Conservation (phyloP, 306 rosid species). For the Glycyrrhiza uralensis region DNA sequence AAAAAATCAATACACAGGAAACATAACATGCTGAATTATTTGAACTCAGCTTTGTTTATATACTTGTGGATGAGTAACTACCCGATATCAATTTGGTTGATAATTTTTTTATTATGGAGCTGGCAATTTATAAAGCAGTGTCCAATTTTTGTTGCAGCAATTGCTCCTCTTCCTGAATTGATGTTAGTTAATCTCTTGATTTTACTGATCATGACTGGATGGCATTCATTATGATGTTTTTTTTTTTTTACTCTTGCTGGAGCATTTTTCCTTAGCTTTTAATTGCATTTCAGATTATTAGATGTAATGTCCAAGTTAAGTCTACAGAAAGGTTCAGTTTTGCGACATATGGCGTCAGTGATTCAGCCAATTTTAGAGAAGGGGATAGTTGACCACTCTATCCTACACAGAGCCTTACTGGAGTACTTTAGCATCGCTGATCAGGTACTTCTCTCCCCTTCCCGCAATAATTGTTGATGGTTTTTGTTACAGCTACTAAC, state of each 20-base stretch:
- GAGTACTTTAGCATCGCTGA: conserved; percentile 85
- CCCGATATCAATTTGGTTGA: conserved; percentile 2
- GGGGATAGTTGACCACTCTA: conserved; percentile 94
- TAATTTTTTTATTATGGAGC: neutral
- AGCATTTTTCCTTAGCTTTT: conserved; percentile 4
- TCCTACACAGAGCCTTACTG: conserved; percentile 69
- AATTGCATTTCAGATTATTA: conserved; percentile 50
- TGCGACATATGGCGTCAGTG: conserved; percentile 70
- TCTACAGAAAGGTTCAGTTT: conserved; percentile 75
- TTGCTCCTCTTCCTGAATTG: neutral
- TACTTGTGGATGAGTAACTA: neutral
- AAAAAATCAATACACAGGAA: neutral
- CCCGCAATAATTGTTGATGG: neutral
- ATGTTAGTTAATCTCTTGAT: conserved; percentile 11
- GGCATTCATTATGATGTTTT: neutral
- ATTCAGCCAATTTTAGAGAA: conserved; percentile 94
- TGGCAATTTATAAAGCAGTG: neutral
- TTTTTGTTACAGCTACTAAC: conserved; percentile 10
- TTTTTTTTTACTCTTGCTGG: neutral
- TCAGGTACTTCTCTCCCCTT: conserved; percentile 46
- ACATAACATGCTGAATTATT: neutral
- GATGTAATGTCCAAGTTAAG: conserved; percentile 75
- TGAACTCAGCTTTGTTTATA: neutral
- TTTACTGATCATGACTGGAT: neutral
- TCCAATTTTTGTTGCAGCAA: neutral